phyloP scores from a whole-genome alignment of 257 asterid genomes.

The Nicotiana attenuata region DNA sequence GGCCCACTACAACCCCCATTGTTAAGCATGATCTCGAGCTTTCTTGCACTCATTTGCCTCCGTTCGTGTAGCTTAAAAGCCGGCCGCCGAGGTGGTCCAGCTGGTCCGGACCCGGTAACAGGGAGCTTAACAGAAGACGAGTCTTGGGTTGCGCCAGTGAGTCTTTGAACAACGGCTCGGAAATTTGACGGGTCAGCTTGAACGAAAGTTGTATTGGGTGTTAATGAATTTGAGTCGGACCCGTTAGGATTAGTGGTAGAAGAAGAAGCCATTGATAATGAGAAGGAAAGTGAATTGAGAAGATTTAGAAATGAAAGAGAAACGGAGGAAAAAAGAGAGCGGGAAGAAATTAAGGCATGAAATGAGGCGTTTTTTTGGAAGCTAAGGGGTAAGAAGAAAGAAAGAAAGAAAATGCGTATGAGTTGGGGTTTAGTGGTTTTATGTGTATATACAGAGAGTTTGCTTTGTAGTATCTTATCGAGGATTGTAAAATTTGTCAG shows the following conservation, averaged over 20 bases:
- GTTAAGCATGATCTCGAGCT: slow-evolving; percentile 66
- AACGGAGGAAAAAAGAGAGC: slow-evolving; percentile 6
- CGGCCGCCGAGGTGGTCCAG: slow-evolving; percentile 35
- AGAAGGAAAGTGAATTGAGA: neutral
- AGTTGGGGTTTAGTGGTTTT: neutral
- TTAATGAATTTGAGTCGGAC: neutral
- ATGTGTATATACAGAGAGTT: neutral
- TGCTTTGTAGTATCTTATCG: slow-evolving; percentile 3
- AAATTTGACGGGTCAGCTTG: slow-evolving; percentile 79
- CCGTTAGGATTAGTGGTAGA: neutral
- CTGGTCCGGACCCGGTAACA: slow-evolving; percentile 5
- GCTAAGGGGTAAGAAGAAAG: neutral
- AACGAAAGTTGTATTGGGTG: slow-evolving; percentile 59
- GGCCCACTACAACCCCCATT: neutral
- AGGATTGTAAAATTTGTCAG: slow-evolving; percentile 11
- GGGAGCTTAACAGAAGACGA: slow-evolving; percentile 1
- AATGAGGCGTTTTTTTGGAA: neutral
- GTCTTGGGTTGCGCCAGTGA: slow-evolving; percentile 47
- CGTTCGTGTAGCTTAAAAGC: slow-evolving; percentile 74
- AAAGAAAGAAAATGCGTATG: neutral
- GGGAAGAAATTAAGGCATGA: slow-evolving; percentile 16
- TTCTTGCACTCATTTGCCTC: slow-evolving; percentile 43
- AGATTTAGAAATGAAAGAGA: neutral
- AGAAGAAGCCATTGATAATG: slow-evolving; percentile 9
- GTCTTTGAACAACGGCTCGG: slow-evolving; percentile 76